Conservation (phyloP, 768 basidiomycete species). For the Boletus subcaerulescens region DNA sequence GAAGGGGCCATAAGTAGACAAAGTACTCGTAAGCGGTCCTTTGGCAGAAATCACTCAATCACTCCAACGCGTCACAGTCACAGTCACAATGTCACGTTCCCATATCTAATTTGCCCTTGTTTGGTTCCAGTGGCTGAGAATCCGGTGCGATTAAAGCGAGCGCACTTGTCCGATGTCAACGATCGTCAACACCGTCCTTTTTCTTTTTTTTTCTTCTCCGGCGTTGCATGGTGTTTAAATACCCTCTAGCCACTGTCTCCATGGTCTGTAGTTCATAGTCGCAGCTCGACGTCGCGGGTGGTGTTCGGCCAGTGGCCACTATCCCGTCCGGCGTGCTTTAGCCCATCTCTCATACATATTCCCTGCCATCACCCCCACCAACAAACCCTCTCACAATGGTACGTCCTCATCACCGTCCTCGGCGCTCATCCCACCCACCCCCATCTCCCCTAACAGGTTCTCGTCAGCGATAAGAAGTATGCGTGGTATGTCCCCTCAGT, state of each 20-base stretch:
- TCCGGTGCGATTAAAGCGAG: conserved; percentile 27
- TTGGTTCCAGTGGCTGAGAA: conserved; percentile 25
- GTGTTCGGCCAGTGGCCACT: conserved; percentile 41
- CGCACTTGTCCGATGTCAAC: conserved; percentile 41
- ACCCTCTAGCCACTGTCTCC: conserved; percentile 28
- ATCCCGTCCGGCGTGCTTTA: conserved; percentile 32
- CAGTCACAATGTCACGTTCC: neutral
- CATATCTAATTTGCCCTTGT: conserved; percentile 18
- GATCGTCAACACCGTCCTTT: conserved; percentile 45
- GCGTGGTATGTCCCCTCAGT: conserved; percentile 60
- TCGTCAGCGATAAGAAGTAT: conserved; percentile 76
- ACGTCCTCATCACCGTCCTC: conserved; percentile 10
- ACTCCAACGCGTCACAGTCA: conserved; percentile 11
- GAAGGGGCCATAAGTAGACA: neutral
- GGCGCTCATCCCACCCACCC: neutral
- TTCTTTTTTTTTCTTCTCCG: conserved; percentile 22
- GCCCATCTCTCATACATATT: neutral
- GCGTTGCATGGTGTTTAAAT: conserved; percentile 45
- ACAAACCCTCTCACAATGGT: conserved; percentile 42
- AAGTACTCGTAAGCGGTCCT: conserved; percentile 16
- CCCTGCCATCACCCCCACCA: neutral
- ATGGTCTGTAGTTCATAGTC: conserved; percentile 41
- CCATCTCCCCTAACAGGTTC: conserved; percentile 42
- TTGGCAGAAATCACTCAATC: conserved; percentile 33
- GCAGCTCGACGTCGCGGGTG: conserved; percentile 58